Percentiles rank a stretch among this genome's conserved stretches.
phyloP scores from a whole-genome alignment of 805 yeast species.

The Nakazawaea pomicola region DNA sequence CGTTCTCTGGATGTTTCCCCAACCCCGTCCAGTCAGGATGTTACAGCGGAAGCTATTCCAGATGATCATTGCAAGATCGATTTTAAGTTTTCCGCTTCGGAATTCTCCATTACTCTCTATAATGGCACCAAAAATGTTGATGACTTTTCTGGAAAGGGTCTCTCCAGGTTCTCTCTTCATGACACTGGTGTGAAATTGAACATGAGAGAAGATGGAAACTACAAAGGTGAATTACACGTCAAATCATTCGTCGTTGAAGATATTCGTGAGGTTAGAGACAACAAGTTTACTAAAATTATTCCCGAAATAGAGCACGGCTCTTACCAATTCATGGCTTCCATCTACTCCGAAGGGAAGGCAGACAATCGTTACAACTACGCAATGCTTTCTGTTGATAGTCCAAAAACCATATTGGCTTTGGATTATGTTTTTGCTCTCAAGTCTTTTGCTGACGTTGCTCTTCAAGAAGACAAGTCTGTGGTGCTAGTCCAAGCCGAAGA shows the following conservation, averaged over 20 bases:
- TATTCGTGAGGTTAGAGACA: conserved; percentile 54
- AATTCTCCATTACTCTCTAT: conserved; percentile 56
- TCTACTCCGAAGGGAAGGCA: conserved; percentile 36
- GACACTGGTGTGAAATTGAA: conserved; percentile 47
- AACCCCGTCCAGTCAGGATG: background rate
- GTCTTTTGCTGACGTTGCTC: conserved; percentile 50
- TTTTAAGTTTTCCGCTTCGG: conserved; percentile 55
- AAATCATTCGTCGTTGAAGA: conserved; percentile 78
- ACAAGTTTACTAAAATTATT: conserved; percentile 74
- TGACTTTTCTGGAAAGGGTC: conserved; percentile 33
- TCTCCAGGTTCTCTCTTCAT: conserved; percentile 58
- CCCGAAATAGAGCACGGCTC: conserved; percentile 62
- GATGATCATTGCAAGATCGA: conserved; percentile 33
- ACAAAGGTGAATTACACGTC: conserved; percentile 56
- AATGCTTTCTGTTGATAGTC: conserved; percentile 70
- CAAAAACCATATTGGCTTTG: conserved; percentile 74
- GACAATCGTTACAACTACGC: conserved; percentile 38
- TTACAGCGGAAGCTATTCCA: conserved; percentile 15
- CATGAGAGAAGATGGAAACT: conserved; percentile 49
- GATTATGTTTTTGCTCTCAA: conserved; percentile 82
- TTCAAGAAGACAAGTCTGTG: conserved; percentile 20
- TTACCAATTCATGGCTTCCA: conserved; percentile 64
- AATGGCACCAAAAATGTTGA: conserved; percentile 39
- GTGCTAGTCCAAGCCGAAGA: background rate
- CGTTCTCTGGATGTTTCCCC: conserved; percentile 8